Evolutionary conservation across 2,329 filamentous ascomycete genomes (phyloP).

Genomic region (Exophiala calicioides): DNA sequence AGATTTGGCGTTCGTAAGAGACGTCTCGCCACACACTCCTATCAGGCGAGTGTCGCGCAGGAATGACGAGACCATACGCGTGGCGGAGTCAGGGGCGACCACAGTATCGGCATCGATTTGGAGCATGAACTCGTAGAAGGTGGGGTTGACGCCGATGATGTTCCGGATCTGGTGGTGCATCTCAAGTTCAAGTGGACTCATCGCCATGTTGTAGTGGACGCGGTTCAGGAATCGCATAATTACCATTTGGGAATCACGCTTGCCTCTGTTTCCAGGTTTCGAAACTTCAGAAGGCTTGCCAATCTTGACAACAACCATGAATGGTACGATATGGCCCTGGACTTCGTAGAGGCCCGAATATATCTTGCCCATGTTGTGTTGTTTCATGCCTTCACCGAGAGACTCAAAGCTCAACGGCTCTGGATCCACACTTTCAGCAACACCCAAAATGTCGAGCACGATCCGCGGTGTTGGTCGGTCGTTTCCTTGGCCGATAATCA

Average conservation of each 20-base stretch:
- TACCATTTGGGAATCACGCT: slow-evolving; percentile 98
- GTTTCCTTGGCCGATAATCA: slow-evolving; percentile 99
- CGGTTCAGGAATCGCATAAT: slow-evolving; percentile 99
- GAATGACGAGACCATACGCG: slow-evolving; percentile 89
- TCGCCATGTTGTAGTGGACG: slow-evolving; percentile 93
- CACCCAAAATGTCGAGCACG: slow-evolving; percentile 93
- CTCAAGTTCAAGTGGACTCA: slow-evolving; percentile 95
- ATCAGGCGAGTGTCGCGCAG: slow-evolving; percentile 90
- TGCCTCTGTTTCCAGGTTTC: slow-evolving; percentile 89
- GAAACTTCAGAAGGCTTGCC: slow-evolving; percentile 78
- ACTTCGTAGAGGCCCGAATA: slow-evolving; percentile 98
- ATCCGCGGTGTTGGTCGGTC: slow-evolving; percentile 94
- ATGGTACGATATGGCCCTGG: slow-evolving; percentile 95
- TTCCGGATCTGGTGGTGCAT: slow-evolving; percentile 99
- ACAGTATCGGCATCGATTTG: slow-evolving; percentile 98
- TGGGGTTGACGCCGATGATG: slow-evolving; percentile 97
- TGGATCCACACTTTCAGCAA: slow-evolving; percentile 89
- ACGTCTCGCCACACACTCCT: slow-evolving; percentile 91
- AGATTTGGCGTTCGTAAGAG: slow-evolving; percentile 85
- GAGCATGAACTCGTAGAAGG: slow-evolving; percentile 95
- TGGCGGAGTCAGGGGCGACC: slow-evolving; percentile 84
- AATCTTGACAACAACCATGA: slow-evolving; percentile 94
- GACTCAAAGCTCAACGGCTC: slow-evolving; percentile 96
- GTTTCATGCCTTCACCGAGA: slow-evolving; percentile 90
- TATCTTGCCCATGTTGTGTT: slow-evolving; percentile 99